Evolutionary conservation across 73 alveolate species (phyloP).

Genomic region (Breviolum minutum): DNA sequence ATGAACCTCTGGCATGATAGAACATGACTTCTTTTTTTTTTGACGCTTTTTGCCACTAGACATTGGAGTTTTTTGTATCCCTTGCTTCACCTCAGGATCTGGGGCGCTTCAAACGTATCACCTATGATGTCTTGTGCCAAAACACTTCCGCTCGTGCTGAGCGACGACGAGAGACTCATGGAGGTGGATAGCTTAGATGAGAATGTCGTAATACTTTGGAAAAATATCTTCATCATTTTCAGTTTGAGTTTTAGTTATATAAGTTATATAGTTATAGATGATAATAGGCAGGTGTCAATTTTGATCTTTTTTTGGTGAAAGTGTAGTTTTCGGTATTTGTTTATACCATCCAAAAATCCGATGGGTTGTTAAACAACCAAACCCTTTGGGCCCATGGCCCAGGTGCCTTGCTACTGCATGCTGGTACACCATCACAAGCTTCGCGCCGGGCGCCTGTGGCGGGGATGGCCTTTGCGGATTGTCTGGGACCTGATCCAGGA

Average conservation of each 20-base stretch:
- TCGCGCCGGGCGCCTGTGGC: slow-evolving; percentile 72
- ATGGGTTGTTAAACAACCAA: too few relatives aligned
- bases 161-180: slow-evolving; percentile 26
- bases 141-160: slow-evolving; percentile 44
- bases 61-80: neutral
- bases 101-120: slow-evolving; percentile 60
- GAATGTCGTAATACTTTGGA: neutral
- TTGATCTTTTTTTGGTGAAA: neutral
- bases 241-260: too few relatives aligned
- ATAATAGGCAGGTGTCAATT: too few relatives aligned
- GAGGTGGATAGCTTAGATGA: neutral
- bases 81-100: neutral
- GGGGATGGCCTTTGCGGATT: slow-evolving; percentile 76
- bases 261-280: too few relatives aligned
- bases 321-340: too few relatives aligned
- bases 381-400: neutral
- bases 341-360: too few relatives aligned
- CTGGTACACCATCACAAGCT: slow-evolving; percentile 57
- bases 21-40: too few relatives aligned
- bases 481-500: slow-evolving; percentile 29
- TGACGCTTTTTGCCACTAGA: too few relatives aligned
- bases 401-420: slow-evolving; percentile 62
- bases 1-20: too few relatives aligned
- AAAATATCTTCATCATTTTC: too few relatives aligned
- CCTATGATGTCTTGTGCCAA: slow-evolving; percentile 77